Conservation (phyloP, 139 green algal species). For the Chlorella vulgaris region DNA sequence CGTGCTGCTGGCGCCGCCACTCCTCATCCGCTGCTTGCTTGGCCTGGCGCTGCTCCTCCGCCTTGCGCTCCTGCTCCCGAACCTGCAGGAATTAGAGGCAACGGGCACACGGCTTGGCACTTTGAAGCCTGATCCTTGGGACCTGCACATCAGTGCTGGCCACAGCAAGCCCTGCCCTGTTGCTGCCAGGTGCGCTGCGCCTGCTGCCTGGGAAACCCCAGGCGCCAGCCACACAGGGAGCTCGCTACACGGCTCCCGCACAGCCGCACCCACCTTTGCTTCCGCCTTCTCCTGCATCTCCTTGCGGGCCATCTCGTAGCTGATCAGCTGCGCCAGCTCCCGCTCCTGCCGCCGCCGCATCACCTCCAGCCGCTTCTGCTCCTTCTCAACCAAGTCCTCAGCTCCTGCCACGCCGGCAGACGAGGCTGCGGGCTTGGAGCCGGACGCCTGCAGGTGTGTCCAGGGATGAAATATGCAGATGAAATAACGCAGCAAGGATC, state of each 20-base stretch:
- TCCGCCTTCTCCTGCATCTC: conserved; percentile 69
- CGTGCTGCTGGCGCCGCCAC: conserved; percentile 72
- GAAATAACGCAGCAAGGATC: background rate
- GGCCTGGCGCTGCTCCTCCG: conserved; percentile 61
- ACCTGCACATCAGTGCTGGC: background rate
- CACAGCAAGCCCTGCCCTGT: too few species aligned
- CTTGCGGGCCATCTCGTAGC: conserved; percentile 74
- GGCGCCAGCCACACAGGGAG: too few species aligned
- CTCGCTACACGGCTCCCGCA: too few species aligned
- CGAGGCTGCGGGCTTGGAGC: background rate
- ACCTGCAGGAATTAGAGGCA: background rate
- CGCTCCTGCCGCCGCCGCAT: conserved; percentile 78
- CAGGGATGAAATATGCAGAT: background rate
- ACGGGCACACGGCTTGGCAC: too few species aligned
- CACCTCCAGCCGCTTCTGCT: conserved; percentile 82
- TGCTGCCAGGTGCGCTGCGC: too few species aligned
- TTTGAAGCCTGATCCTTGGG: too few species aligned
- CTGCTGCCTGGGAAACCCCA: too few species aligned
- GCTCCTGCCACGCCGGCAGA: conserved; percentile 1
- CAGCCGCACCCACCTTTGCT: conserved; percentile 39
- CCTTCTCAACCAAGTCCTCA: conserved; percentile 72
- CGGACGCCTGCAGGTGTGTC: conserved; percentile 2
- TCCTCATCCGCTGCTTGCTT: conserved; percentile 64
- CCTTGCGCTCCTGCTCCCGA: conserved; percentile 54
- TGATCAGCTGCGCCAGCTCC: conserved; percentile 78